Base-by-base conservation (phyloP, 2,329 filamentous ascomycete species). In the Pestalotiopsis sp. region DNA sequence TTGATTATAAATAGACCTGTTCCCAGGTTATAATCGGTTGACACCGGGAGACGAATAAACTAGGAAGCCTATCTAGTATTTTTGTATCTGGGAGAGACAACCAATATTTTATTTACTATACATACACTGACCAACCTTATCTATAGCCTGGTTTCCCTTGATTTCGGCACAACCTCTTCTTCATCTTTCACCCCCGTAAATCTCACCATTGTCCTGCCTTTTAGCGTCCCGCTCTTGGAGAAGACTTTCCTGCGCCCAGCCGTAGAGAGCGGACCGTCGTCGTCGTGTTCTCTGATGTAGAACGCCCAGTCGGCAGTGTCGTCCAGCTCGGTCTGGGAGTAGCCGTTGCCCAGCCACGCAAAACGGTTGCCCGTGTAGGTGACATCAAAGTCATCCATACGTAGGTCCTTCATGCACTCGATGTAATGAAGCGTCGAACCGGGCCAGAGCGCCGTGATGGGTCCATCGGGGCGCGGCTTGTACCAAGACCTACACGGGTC, bases 401-500 rank as follows among this genome's bases (percentile, higher is more conserved):
- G 70, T 11, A 72, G 66, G 2, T 72, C 64, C 48, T 68, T 59
- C 64, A 75, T 44, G 14, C 64, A 59, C 40, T 69, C 38, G 20
- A 70, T 61, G 63, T 63, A 71, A 65, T 74, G 73, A 20, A 73
- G 38, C 10, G 66, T 64, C 38, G 39, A 22, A 9, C 44, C 44
- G 17, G 44, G 44, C 44, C 44, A 52, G 38, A 76, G 72, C n/a
- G 44, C 71, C 84, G 82, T 0, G 38, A 64, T 40, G 5, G 61
- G n/a, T 81, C 75, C 6, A 82, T 83, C 22, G 81, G 79, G 40
- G 85, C 78, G 48, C 81, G 75, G 20, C 83, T 86, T 86, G 71
- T 85, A 85, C 82, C 83, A 86, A 39, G 78, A 75, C 76, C 81
- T 79, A 70, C 83, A 86, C 1, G 77, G 72, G 63, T 81, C 81